Conservation (phyloP, 257 asterid species). For the Solanum piurae region DNA sequence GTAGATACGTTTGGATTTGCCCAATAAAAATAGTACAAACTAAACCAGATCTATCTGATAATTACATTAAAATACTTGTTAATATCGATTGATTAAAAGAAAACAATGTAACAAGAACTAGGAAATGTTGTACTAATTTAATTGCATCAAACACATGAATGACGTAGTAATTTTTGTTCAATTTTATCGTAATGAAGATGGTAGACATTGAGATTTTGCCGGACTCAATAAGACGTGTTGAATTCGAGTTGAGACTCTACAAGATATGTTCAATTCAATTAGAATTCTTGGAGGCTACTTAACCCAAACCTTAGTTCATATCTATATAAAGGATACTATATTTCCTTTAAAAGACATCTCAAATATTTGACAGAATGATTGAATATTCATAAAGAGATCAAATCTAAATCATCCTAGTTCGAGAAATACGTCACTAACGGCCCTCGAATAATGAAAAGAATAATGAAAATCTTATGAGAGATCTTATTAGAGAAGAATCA, state of each 20-base stretch:
- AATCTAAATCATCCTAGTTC: too few relatives aligned
- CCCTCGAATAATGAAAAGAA: not conserved
- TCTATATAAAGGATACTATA: too few relatives aligned
- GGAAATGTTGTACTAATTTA: not conserved
- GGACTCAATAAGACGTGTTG: too few relatives aligned
- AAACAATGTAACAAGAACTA: not conserved
- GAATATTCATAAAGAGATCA: too few relatives aligned
- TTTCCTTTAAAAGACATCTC: not conserved
- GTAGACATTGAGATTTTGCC: not conserved
- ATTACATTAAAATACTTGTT: not conserved
- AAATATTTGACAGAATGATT: not conserved
- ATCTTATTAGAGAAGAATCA: too few relatives aligned
- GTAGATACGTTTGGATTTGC: not conserved
- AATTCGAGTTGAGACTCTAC: too few relatives aligned
- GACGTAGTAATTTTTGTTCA: not conserved
- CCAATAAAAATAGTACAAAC: not conserved
- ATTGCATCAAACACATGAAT: not conserved
- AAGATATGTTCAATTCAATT: not conserved
- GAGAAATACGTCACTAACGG: too few relatives aligned
- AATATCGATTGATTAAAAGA: not conserved
- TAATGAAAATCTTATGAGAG: too few relatives aligned
- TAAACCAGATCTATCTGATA: not conserved
- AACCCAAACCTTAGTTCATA: not conserved
- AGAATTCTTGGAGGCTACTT: too few relatives aligned
- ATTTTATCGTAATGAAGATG: not conserved